Evolutionary conservation across 2,329 filamentous ascomycete genomes (phyloP), one percentile per base, ranked within the genome.

Genomic region (Neopestalotiopsis clavispora): DNA sequence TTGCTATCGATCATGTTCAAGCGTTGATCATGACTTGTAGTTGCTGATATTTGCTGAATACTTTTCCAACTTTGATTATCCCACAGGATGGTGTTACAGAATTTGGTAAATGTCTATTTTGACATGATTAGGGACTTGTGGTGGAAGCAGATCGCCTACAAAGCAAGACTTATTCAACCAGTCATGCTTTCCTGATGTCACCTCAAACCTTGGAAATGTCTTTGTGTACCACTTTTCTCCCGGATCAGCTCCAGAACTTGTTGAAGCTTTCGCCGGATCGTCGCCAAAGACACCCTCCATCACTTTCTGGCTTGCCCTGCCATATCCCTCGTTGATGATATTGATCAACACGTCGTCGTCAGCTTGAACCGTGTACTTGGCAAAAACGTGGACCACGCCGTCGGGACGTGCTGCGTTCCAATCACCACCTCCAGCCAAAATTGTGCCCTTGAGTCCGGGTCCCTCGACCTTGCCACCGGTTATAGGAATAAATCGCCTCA

Each of bases 261-360:
- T 38, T 10, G 34, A 38, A 23, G 62, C 62, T 49, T n/a, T 6
- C 1, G 62, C 34, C 45, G 32, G 34, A 17, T 42, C 34, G 32
- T n/a, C 17, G 38, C 38, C 20, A 28, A 65, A 65, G 62, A 65
- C 62, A 28, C 32, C 40, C 9, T 49, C 45, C 62, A 65, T 65
- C 32, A 40, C 45, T 12, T 38, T 14, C 40, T 65, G 62, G 17
- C 34, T 45, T 38, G 62, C 62, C 17, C 62, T 17, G 62, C 62
- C 62, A 45, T 65, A 65, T 14, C 62, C 62, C 62, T 65, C 62
- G 17, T 65, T 65, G 13, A 40, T 65, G 40, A 65, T 49, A 40
- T 65, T 65, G 13, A 65, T 40, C 62, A 65, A 28, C 62, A 40
- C 45, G n/a, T 34, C 62, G 28, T 65, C 62, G 17, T 65, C 62